These are phyloP conservation scores for Tephrocybe sp. DNA, from an alignment of 768 basidiomycete species.

Conservation along the genomic window DNA sequence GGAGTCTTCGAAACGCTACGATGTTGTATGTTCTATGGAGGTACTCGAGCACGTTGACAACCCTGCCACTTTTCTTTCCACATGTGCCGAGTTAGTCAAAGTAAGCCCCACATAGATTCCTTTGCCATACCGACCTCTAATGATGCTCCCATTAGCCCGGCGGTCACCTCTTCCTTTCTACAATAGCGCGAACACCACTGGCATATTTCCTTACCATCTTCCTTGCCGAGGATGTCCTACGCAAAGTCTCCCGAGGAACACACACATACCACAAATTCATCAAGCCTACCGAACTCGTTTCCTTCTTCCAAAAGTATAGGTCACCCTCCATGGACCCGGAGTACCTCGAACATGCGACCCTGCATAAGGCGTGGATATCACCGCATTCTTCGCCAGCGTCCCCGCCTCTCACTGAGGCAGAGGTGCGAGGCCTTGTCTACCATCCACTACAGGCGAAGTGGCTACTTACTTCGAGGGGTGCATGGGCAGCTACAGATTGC, in stretches of 20 bases:
- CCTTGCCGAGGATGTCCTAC: conserved; percentile 79
- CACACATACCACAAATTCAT: conserved; percentile 92
- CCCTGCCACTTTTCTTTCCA: conserved; percentile 78
- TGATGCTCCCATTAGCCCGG: conserved; percentile 63
- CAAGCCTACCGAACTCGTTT: conserved; percentile 80
- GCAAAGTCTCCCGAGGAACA: conserved; percentile 82
- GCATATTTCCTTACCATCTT: conserved; percentile 51
- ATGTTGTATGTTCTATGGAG: conserved; percentile 97
- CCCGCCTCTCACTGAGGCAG: conserved; percentile 68
- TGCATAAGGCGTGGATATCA: conserved; percentile 58
- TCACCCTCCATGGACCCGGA: conserved; percentile 20
- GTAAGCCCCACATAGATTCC: conserved; percentile 44
- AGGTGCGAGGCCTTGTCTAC: conserved; percentile 79
- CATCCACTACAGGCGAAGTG: conserved; percentile 70
- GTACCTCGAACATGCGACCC: conserved; percentile 11
- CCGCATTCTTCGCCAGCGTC: conserved; percentile 41
- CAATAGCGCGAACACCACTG: conserved; percentile 75
- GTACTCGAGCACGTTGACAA: conserved; percentile 97
- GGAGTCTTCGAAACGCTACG: conserved; percentile 65
- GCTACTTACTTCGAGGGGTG: conserved; percentile 63
- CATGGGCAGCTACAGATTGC: conserved; percentile 55
- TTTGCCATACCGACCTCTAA: neutral
- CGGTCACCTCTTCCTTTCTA: conserved; percentile 93
- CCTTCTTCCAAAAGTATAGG: conserved; percentile 72
- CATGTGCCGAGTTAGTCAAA: conserved; percentile 85